These are phyloP conservation scores for Beauveria bassiana DNA, from an alignment of 2,329 filamentous ascomycete species.

Conservation along the genomic window DNA sequence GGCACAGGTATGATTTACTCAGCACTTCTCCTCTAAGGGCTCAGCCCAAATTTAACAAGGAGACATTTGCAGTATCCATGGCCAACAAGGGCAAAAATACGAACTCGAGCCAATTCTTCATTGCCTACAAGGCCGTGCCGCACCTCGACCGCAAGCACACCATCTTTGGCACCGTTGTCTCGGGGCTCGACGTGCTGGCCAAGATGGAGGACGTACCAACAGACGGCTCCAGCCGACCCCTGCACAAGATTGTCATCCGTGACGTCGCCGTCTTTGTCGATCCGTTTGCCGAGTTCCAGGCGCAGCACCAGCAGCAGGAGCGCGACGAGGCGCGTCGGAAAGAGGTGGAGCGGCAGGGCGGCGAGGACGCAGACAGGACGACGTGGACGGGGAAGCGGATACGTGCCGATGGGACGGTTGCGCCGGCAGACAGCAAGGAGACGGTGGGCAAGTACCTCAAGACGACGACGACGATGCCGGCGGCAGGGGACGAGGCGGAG, in stretches of 20 bases:
- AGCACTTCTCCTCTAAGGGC: background rate
- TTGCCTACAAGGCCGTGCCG: constrained; percentile 75
- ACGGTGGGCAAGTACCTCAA: constrained; percentile 78
- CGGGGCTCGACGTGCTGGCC: constrained; percentile 62
- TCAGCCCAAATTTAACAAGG: background rate
- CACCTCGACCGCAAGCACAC: constrained; percentile 95
- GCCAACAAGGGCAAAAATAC: constrained; percentile 98
- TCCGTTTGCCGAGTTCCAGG: constrained; percentile 89
- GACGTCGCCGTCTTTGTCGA: constrained; percentile 84
- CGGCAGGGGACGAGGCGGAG: constrained; percentile 33
- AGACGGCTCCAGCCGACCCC: constrained; percentile 67
- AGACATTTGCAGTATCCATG: constrained; percentile 54
- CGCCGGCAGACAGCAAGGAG: constrained; percentile 32
- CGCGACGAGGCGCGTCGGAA: constrained; percentile 49
- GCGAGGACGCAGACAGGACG: constrained; percentile 77
- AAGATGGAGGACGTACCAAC: constrained; percentile 71
- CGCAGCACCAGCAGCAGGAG: constrained; percentile 61
- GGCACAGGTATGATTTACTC: constrained; percentile 49
- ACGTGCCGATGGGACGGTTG: constrained; percentile 55
- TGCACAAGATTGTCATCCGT: constrained; percentile 71
- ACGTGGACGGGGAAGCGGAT: constrained; percentile 97
- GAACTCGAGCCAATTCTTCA: constrained; percentile 92
- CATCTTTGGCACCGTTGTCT: constrained; percentile 84
- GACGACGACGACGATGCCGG: constrained; percentile 30
- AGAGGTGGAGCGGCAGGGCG: constrained; percentile 55